Base-by-base conservation (phyloP, 1,139 yeast species). In the Zygoascus sp. region DNA sequence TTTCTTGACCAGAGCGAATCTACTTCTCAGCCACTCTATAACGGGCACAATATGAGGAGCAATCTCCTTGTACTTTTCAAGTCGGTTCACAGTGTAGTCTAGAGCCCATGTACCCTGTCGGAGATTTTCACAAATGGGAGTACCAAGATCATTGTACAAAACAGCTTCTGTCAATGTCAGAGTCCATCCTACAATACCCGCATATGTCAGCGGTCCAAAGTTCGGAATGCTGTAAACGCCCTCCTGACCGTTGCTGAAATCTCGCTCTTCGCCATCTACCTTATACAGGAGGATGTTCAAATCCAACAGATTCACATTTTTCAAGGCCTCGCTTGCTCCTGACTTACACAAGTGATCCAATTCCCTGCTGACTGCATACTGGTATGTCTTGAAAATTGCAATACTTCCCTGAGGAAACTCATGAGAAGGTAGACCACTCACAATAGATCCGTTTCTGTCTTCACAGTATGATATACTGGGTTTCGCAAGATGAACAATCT, bases 121-220 rank as follows among this genome's bases (percentile, higher is more conserved):
- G 52, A 92, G 70, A 63, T 92, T 95, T 45, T 80, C 76, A 54
- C 95, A 81, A 32, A 90, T 58, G 1, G 96, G 86, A 63, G 87
- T 95, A 0, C 92, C 95, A 45, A 92, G 73, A 57, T 89, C 79
- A 61, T 92, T 92, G 40, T 73, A 70, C 64, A 76, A 72, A 32
- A 88, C 80, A 8, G 89, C 77, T 23, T 72, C 68, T 50, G 78
- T 74, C 53, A 90, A 66, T 0, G 82, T 82, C 0, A 88, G 73
- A 42, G 81, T 78, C 96, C 96, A 92, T 3, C 98, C 98, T 66
- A 87, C 95, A 23, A 92, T 69, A 10, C 98, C 98, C 39, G 96
- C 90, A 65, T 88, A 92, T 0, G 81, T 83, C 43, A 90, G 70
- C 13, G 70, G 68, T 0, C 97, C 97, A 63, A 76, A 70, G 30